phyloP scores from a whole-genome alignment of 2,329 filamentous ascomycete genomes.

The Clarireedia homoeocarpa region DNA sequence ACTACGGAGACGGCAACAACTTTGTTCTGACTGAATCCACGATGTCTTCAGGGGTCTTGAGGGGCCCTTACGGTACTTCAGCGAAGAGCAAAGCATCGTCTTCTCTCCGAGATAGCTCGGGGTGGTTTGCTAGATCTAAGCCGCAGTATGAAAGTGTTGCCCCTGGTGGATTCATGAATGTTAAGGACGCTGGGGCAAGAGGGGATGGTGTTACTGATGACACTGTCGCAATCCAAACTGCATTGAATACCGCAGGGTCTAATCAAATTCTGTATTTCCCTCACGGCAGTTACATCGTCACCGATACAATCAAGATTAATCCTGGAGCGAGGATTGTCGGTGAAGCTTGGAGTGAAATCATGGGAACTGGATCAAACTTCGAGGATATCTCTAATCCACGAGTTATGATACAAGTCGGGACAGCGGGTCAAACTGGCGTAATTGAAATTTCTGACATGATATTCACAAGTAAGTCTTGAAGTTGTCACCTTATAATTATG shows the following conservation, averaged over 20 bases:
- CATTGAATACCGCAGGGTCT: neutral
- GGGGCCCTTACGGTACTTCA: no score
- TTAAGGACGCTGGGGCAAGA: slow-evolving; percentile 11
- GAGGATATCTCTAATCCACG: slow-evolving; percentile 34
- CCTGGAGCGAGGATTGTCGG: slow-evolving; percentile 31
- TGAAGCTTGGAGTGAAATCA: slow-evolving; percentile 34
- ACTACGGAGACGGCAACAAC: no score
- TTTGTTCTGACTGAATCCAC: no score
- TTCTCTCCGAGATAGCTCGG: neutral
- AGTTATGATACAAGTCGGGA: slow-evolving; percentile 33
- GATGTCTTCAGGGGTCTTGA: no score
- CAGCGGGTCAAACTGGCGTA: slow-evolving; percentile 38
- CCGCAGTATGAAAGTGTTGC: slow-evolving; percentile 26
- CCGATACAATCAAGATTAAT: slow-evolving; percentile 37
- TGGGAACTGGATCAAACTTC: slow-evolving; percentile 34
- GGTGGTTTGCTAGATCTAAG: neutral
- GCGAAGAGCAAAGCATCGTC: neutral
- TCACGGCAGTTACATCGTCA: slow-evolving; percentile 46
- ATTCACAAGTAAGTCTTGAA: slow-evolving; percentile 31
- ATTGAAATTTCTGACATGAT: slow-evolving; percentile 33
- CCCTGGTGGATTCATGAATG: slow-evolving; percentile 27
- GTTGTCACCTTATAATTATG: no score
- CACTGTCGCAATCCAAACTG: slow-evolving; percentile 69
- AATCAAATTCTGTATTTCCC: slow-evolving; percentile 44
- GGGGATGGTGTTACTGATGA: slow-evolving; percentile 63